Percentiles rank a stretch among this genome's conserved stretches.
Conservation (phyloP, 768 basidiomycete species). For the Lactarius tabidus region DNA sequence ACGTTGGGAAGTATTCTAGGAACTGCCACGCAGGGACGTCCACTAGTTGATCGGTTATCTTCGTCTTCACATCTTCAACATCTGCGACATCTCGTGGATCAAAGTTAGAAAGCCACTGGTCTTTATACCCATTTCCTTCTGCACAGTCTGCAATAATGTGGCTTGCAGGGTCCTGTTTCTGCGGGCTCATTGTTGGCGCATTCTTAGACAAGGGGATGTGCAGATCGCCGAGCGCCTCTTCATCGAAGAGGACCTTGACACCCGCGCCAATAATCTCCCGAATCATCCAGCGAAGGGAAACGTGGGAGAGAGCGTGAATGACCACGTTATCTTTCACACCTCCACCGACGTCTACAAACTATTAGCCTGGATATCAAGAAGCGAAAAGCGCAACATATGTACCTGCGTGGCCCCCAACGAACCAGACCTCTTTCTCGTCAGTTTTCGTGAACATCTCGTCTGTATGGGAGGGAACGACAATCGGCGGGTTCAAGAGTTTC, state of each 20-base stretch:
- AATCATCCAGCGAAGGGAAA: conserved; percentile 23
- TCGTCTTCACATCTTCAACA: neutral
- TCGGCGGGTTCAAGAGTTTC: too few relatives aligned
- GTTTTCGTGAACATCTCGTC: too few relatives aligned
- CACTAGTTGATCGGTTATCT: neutral
- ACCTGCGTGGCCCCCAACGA: conserved; percentile 14
- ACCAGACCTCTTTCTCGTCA: conserved; percentile 5
- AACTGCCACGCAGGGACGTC: neutral
- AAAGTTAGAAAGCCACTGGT: neutral
- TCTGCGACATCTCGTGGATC: neutral
- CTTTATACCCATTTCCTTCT: neutral
- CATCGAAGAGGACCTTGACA: conserved; percentile 1
- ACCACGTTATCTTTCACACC: conserved; percentile 3
- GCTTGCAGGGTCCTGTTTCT: neutral
- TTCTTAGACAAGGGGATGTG: neutral
- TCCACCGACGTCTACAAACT: conserved; percentile 19
- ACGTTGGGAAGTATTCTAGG: neutral
- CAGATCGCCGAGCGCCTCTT: neutral
- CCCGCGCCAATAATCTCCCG: conserved; percentile 13
- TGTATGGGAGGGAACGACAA: too few relatives aligned
- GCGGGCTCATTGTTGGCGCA: neutral
- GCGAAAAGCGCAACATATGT: neutral
- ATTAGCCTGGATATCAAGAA: neutral
- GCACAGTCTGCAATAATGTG: neutral
- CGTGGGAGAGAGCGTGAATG: conserved; percentile 4